Base-by-base conservation (phyloP, 495 filamentous ascomycete species). In the Umbilicaria muhlenbergii region DNA sequence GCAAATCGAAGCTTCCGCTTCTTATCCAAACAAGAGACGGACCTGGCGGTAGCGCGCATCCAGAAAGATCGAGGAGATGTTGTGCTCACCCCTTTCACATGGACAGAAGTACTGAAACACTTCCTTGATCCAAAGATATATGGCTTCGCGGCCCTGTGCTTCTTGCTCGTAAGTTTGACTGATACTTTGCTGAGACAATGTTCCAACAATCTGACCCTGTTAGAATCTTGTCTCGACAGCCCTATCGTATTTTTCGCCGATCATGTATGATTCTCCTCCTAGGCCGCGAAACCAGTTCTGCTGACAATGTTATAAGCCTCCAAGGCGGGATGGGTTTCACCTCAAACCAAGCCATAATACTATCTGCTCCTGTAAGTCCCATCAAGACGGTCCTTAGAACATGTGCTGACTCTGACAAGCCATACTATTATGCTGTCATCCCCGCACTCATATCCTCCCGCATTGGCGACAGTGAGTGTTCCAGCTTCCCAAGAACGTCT, bases 341-440 rank as follows among this genome's bases (percentile, higher is more conserved):
- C 39, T 63, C 69, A 16, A 69, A 82, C 47, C 58, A 74, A 34
- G 63, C 80, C 0, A 85, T 86, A 43, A 59, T 86, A 2, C 73
- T 88, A 13, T 78, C 77, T 3, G 81, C 80, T 0, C 81, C 81
- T 18, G 64, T 67, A 46, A 49, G 62, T 55, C 15, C 5, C 33
- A 32, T 15, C 1, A 19, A 11, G 16, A 1, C 33, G 7, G 13
- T n/a, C 32, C 32, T 35, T 28, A 3, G 11, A 28, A 3, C 15
- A n/a, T 24, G 3, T 14, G 15, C 12, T 15, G 10, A 10, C 11
- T 15, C 21, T 24, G 21, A 11, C 5, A 15, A 67, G 45, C 82
- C 82, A 1, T 86, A 86, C 51, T 86, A 84, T 54, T 86, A 78
- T 53, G 73, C 81, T 5, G 73, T 79, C 2, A 66, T 86, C 4